Conservation (phyloP, 768 basidiomycete genomes). For the Piloderma croceum region DNA sequence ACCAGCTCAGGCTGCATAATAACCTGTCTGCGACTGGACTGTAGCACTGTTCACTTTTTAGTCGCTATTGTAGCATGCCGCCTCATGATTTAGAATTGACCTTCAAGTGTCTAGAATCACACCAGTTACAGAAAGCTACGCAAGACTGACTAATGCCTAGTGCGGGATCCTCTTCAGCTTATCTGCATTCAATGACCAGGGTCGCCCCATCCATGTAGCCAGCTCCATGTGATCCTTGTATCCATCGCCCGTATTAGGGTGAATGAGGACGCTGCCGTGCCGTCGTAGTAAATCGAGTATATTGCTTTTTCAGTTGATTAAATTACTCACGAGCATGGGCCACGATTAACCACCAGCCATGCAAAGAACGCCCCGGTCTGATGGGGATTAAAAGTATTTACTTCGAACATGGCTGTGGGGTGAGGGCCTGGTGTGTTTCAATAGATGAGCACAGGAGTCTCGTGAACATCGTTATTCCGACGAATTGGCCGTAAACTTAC, state of each 20-base stretch:
- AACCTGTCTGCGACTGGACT: too few species aligned
- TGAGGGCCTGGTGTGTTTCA: constrained; percentile 44
- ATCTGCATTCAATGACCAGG: constrained; percentile 49
- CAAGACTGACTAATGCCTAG: too few species aligned
- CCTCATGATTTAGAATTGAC: too few species aligned
- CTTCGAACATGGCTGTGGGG: constrained; percentile 67
- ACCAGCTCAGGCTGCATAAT: too few species aligned
- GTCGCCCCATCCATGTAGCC: constrained; percentile 60
- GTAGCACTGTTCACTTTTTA: too few species aligned
- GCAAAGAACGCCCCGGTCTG: constrained; percentile 66
- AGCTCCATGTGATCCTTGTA: constrained; percentile 59
- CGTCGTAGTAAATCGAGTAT: constrained; percentile 3
- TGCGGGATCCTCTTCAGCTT: constrained; percentile 30
- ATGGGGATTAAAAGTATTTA: constrained; percentile 61
- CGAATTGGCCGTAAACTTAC: constrained; percentile 27
- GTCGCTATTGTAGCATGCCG: too few species aligned
- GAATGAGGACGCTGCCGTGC: constrained; percentile 52
- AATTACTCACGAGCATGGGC: constrained; percentile 59
- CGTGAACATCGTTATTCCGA: background rate
- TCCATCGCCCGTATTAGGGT: constrained; percentile 60
- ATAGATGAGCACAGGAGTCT: too few species aligned
- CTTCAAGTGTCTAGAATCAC: too few species aligned
- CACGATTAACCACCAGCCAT: constrained; percentile 62
- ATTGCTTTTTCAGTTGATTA: background rate
- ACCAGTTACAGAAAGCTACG: too few species aligned